A percentile compares a stretch with the other conserved stretches of the same genome.
phyloP scores from a whole-genome alignment of 345 rosid species.

The Ceriops zippeliana region DNA sequence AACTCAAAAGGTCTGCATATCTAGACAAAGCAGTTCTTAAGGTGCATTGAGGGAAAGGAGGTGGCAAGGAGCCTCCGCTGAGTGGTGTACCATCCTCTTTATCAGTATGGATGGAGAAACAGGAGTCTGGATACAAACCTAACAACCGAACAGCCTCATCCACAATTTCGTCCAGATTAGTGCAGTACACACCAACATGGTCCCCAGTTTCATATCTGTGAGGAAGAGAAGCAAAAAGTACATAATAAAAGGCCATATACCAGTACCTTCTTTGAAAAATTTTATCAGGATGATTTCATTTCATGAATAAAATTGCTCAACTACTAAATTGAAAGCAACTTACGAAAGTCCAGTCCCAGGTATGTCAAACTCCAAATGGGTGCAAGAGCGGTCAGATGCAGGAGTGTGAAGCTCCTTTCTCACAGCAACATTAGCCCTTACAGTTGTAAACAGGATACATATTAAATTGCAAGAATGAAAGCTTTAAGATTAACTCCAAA shows the following conservation, averaged over 20 bases:
- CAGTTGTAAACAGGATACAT: slow-evolving; percentile 26
- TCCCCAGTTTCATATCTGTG: slow-evolving; percentile 96
- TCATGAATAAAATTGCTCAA: neutral
- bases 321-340: slow-evolving; percentile 31
- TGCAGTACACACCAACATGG: slow-evolving; percentile 88
- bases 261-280: neutral
- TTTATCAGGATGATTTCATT: neutral
- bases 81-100: slow-evolving; percentile 85
- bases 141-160: slow-evolving; percentile 78
- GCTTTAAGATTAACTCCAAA: neutral
- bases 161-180: slow-evolving; percentile 66
- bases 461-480: slow-evolving; percentile 18
- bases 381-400: slow-evolving; percentile 95
- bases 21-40: slow-evolving; percentile 69
- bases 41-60: slow-evolving; percentile 80
- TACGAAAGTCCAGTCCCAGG: slow-evolving; percentile 85
- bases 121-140: slow-evolving; percentile 69
- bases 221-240: slow-evolving; percentile 11
- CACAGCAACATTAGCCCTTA: slow-evolving; percentile 76
- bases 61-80: slow-evolving; percentile 71
- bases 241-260: neutral
- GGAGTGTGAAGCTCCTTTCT: slow-evolving; percentile 89
- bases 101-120: slow-evolving; percentile 76
- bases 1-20: slow-evolving; percentile 84
- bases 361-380: slow-evolving; percentile 93